Evolutionary conservation across 2,329 filamentous ascomycete species (phyloP).

Genomic region (Boeremia exigua): DNA sequence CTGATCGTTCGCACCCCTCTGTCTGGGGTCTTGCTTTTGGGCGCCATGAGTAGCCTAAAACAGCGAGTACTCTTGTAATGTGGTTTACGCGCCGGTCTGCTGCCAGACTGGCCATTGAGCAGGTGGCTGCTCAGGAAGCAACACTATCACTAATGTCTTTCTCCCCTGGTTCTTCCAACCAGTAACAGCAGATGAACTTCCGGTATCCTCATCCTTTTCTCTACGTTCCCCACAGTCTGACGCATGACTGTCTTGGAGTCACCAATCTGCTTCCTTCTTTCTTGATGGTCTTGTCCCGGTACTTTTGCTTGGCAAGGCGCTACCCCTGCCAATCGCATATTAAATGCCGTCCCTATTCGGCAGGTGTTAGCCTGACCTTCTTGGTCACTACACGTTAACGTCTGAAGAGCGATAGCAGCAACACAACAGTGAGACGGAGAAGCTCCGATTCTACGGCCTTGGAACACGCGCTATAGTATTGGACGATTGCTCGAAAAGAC

Average conservation of each 20-base stretch:
- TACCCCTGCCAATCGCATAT: constrained; percentile 9
- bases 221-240: background rate
- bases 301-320: constrained; percentile 9
- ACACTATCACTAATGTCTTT: background rate
- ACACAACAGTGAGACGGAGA: constrained; percentile 1
- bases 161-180: background rate
- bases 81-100: background rate
- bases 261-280: constrained; percentile 10
- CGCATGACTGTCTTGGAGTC: constrained; percentile 3
- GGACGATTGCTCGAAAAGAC: background rate
- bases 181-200: background rate
- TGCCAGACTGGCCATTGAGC: constrained; percentile 1
- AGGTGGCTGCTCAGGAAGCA: constrained; percentile 5
- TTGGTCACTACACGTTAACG: constrained; percentile 1
- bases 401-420: constrained; percentile 5
- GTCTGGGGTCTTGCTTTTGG: background rate
- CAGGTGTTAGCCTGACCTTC: constrained; percentile 19
- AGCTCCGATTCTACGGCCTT: constrained; percentile 9
- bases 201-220: background rate
- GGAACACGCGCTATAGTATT: constrained; percentile 10
- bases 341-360: constrained; percentile 8
- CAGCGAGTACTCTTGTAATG: background rate
- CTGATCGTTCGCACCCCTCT: background rate
- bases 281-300: constrained; percentile 17
- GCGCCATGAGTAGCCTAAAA: background rate